phyloP scores from a whole-genome alignment of 176 grass and related monocot species.

The Paspalum notatum region DNA sequence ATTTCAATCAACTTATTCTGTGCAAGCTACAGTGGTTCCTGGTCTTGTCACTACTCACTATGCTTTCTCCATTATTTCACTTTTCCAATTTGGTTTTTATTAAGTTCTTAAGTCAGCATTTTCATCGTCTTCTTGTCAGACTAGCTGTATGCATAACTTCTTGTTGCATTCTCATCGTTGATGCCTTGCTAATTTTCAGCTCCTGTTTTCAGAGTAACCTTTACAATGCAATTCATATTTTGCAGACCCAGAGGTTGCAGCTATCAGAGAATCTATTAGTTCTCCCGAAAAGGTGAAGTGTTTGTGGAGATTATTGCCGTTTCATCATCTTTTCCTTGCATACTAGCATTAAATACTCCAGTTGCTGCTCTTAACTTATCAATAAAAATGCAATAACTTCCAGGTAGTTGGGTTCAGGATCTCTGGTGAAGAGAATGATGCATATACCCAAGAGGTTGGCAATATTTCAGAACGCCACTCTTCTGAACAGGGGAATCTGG shows the following conservation, averaged over 20 bases:
- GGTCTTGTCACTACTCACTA: neutral
- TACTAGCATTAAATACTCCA: neutral
- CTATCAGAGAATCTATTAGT: slow-evolving; percentile 57
- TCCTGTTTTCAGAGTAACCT: slow-evolving; percentile 30
- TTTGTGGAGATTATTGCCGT: slow-evolving; percentile 3
- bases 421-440: slow-evolving; percentile 52
- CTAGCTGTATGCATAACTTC: slow-evolving; percentile 1
- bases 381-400: slow-evolving; percentile 39
- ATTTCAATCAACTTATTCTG: slow-evolving; percentile 1
- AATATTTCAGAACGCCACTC: slow-evolving; percentile 51
- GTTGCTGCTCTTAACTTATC: slow-evolving; percentile 18
- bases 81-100: neutral
- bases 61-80: neutral
- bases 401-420: slow-evolving; percentile 84
- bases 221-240: slow-evolving; percentile 50
- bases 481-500: slow-evolving; percentile 36
- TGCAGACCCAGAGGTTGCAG: slow-evolving; percentile 64
- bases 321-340: slow-evolving; percentile 25
- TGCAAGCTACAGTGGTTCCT: neutral
- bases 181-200: slow-evolving; percentile 22
- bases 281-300: slow-evolving; percentile 63
- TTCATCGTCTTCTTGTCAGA: neutral
- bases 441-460: slow-evolving; percentile 44
- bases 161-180: slow-evolving; percentile 3
- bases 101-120: slow-evolving; percentile 2